Evolutionary conservation across 2,329 filamentous ascomycete species (phyloP), one percentile per base, ranked within the genome.

Genomic region (Fusarium cicatricum): DNA sequence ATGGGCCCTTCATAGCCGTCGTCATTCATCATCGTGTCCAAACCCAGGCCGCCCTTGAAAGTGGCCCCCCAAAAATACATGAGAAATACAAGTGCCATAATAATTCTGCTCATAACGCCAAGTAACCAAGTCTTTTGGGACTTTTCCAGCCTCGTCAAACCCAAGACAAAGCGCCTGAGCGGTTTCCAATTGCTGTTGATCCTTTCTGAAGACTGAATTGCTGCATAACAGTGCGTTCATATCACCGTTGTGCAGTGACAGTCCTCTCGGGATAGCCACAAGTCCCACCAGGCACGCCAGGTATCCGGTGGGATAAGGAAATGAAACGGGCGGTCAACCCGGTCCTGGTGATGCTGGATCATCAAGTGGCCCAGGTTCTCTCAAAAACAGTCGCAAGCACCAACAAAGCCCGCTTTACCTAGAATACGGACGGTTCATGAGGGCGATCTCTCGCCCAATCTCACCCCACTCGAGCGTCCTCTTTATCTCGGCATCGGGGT

Each of bases 391-490:
- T 21, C 23, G 26, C 14, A 37, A 21, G 15, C 19, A 26, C 38
- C 28, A 21, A 17, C 7, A 21, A 36, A 42, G 17, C 15, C 17
- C 29, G 28, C n/a, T 36, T 50, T 69, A 91, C 74, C 90, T 82
- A 15, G 91, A 89, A 75, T 98, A 98, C 14, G 95, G 95, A 68
- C 90, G 88, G 72, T 99, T 99, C 92, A 99, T 96, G 23, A 94
- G 81, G 5, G 95, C 93, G 64, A 99, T 93, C 75, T 98, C 94
- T 64, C 92, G 84, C 7, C 92, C 84, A 58, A 98, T 90, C 41
- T 91, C 91, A 8, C 85, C 84, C 95, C 95, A 99, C 76, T 98
- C 95, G 26, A 98, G 80, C 69, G 97, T 93, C 62, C 94, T 83
- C 67, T 85, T 87, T 53, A 89, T 65, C 7, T 72, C 68, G 3